Conservation (phyloP, 306 rosid genomes). For the Prosopis cineraria region DNA sequence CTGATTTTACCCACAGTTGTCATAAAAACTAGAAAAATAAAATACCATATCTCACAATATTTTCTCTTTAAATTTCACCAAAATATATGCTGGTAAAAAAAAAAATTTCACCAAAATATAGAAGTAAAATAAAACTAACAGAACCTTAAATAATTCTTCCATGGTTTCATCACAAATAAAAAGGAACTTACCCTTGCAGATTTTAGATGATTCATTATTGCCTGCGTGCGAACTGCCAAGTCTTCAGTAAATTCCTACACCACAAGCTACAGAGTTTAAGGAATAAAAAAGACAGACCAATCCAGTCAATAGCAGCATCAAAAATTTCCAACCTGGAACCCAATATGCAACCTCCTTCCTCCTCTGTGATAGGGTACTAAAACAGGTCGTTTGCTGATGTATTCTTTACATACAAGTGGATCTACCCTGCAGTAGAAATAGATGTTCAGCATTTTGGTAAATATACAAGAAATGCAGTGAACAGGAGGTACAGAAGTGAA, state of each 20-base stretch:
- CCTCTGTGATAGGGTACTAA: slow-evolving; percentile 94
- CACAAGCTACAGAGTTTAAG: slow-evolving; percentile 19
- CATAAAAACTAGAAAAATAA: not conserved
- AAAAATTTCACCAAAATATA: not conserved
- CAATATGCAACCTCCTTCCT: slow-evolving; percentile 94
- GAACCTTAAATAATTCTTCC: not conserved
- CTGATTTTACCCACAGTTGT: not conserved
- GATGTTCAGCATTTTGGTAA: slow-evolving; percentile 2
- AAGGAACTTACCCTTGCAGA: slow-evolving; percentile 67
- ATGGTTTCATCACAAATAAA: not conserved
- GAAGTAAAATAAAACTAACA: not conserved
- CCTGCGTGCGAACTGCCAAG: slow-evolving; percentile 77
- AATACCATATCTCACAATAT: not conserved
- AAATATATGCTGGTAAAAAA: no score
- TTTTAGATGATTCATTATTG: slow-evolving; percentile 61
- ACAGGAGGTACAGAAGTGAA: slow-evolving; percentile 19
- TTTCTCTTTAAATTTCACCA: not conserved
- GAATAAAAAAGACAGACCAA: slow-evolving; percentile 22
- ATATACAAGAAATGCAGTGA: not conserved
- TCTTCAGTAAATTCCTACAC: slow-evolving; percentile 89
- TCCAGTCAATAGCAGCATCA: slow-evolving; percentile 22
- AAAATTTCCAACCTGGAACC: slow-evolving; percentile 69
- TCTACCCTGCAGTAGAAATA: slow-evolving; percentile 65
- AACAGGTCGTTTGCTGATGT: slow-evolving; percentile 69
- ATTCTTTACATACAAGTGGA: slow-evolving; percentile 95